Conservation (phyloP, 1,139 yeast species). For the Pichia sp. region DNA sequence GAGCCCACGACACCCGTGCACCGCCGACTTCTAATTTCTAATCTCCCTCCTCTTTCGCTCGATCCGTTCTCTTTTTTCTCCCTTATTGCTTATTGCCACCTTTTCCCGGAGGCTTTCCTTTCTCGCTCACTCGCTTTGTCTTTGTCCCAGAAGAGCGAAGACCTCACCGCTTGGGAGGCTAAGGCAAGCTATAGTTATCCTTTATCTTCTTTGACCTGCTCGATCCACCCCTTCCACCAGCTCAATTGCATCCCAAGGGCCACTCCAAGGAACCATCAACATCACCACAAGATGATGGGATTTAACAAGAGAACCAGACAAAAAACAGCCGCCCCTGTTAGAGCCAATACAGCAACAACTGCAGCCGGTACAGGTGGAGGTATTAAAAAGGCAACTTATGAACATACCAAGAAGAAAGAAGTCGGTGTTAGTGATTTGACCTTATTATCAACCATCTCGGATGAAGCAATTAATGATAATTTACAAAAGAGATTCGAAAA, state of each 20-base stretch:
- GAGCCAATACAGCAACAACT: constrained; percentile 47
- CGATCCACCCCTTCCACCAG: too few species aligned
- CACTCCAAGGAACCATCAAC: not conserved
- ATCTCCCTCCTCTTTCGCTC: too few species aligned
- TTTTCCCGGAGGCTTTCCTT: constrained; percentile 1
- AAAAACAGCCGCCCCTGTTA: constrained; percentile 58
- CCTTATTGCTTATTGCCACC: not conserved
- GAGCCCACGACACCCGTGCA: too few species aligned
- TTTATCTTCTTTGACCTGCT: too few species aligned
- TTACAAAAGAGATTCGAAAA: constrained; percentile 86
- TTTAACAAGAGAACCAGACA: constrained; percentile 50
- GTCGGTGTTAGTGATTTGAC: constrained; percentile 98
- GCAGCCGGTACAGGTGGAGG: constrained; percentile 10
- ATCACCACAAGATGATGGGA: constrained; percentile 18
- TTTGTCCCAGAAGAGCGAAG: too few species aligned
- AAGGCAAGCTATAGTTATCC: too few species aligned
- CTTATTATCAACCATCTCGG: constrained; percentile 80
- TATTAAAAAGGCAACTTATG: constrained; percentile 88
- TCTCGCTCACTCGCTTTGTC: not conserved
- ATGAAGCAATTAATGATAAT: constrained; percentile 91
- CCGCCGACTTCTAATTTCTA: too few species aligned
- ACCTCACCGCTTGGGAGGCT: too few species aligned
- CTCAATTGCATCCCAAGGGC: not conserved
- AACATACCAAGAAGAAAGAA: constrained; percentile 84
- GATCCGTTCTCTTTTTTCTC: not conserved